A percentile compares a stretch with the other conserved stretches of the same genome.
Evolutionary conservation across 2,329 filamentous ascomycete species (phyloP).

Genomic region (Thelonectria rubi): DNA sequence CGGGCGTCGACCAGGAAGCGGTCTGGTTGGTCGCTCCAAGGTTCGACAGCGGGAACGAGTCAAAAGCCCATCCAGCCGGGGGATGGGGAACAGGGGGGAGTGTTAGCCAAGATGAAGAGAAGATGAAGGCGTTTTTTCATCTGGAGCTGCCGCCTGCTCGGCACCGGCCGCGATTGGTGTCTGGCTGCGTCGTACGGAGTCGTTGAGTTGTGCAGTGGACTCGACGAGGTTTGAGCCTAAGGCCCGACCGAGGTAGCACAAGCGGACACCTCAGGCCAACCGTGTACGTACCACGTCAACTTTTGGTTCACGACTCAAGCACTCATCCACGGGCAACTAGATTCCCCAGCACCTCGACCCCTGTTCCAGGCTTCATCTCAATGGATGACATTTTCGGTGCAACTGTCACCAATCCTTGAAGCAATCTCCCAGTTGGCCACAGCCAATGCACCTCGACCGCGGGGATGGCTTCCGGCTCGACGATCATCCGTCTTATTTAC

Average conservation of each 20-base stretch:
- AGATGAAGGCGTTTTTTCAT: slow-evolving; percentile 3
- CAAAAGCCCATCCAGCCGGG: slow-evolving; percentile 10
- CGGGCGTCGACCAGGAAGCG: slow-evolving; percentile 6
- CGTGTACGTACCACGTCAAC: too few species aligned
- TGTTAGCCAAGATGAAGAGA: neutral
- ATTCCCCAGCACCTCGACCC: too few species aligned
- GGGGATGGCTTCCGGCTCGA: slow-evolving; percentile 29
- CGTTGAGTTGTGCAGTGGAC: slow-evolving; percentile 17
- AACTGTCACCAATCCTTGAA: slow-evolving; percentile 19
- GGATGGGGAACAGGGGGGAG: slow-evolving; percentile 6
- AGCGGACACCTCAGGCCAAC: too few species aligned
- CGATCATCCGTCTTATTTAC: slow-evolving; percentile 29
- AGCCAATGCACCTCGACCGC: slow-evolving; percentile 12
- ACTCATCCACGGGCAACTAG: too few species aligned
- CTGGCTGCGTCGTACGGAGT: neutral
- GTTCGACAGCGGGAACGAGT: slow-evolving; percentile 13
- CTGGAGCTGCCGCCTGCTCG: slow-evolving; percentile 13
- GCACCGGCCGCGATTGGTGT: slow-evolving; percentile 22
- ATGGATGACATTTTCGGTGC: slow-evolving; percentile 12
- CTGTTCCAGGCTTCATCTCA: neutral
- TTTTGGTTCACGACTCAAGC: too few species aligned
- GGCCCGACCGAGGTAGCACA: too few species aligned
- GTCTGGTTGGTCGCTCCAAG: slow-evolving; percentile 6
- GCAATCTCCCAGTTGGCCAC: slow-evolving; percentile 26
- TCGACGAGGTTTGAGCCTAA: too few species aligned